A percentile compares a stretch with the other conserved stretches of the same genome.
phyloP scores from a whole-genome alignment of 2,329 filamentous ascomycete genomes.

The Bipolaris cookei region DNA sequence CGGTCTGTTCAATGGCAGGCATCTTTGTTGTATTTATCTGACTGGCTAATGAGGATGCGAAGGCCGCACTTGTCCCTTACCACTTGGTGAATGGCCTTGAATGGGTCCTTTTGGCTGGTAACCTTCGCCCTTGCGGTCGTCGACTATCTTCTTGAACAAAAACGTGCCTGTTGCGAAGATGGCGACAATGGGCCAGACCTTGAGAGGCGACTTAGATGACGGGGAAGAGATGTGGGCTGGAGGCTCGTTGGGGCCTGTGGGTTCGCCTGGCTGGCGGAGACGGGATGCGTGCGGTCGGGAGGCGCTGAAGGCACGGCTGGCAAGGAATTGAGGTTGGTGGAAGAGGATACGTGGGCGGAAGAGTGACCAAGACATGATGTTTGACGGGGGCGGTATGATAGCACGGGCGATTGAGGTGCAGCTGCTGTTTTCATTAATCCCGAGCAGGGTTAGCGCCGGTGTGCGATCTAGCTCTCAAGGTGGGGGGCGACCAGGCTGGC shows the following conservation, averaged over 20 bases:
- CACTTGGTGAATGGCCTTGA: constrained; percentile 42
- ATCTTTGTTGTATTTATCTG: constrained; percentile 29
- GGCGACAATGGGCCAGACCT: constrained; percentile 54
- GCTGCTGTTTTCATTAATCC: constrained; percentile 22
- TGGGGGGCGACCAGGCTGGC: constrained; percentile 4
- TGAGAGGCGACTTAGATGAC: constrained; percentile 49
- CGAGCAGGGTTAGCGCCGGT: constrained; percentile 3
- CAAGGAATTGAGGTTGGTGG: constrained; percentile 11
- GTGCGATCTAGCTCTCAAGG: neutral
- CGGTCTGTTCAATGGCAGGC: constrained; percentile 50
- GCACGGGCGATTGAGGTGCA: constrained; percentile 27
- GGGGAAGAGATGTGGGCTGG: constrained; percentile 42
- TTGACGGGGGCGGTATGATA: constrained; percentile 30
- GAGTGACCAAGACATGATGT: constrained; percentile 42
- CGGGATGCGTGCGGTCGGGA: constrained; percentile 34
- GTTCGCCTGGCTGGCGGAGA: constrained; percentile 45
- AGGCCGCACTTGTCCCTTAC: constrained; percentile 29
- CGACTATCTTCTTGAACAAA: constrained; percentile 56
- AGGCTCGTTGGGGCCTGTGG: constrained; percentile 49
- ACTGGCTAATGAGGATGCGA: constrained; percentile 38
- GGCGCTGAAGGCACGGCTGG: constrained; percentile 34
- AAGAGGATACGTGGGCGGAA: constrained; percentile 20
- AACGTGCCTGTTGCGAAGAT: constrained; percentile 56
- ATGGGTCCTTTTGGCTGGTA: constrained; percentile 39
- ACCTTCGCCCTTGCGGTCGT: constrained; percentile 51